phyloP scores from a whole-genome alignment of 2,329 filamentous ascomycete species.

The Aspergillus spinulosporus region DNA sequence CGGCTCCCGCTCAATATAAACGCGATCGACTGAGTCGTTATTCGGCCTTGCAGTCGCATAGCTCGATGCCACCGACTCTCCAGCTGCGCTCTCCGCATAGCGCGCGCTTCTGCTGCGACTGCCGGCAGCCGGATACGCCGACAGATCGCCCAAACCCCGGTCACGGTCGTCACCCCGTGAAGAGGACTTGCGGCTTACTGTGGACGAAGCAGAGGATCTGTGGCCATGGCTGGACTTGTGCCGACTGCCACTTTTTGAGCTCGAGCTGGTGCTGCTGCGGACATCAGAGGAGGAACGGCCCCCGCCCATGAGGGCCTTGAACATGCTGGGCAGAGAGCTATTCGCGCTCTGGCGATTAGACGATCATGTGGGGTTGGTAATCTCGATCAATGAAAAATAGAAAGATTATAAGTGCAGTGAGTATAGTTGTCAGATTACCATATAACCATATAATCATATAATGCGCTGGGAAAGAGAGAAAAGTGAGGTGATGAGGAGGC shows the following conservation, averaged over 20 bases:
- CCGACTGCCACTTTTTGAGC: conserved; percentile 34
- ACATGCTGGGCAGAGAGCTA: conserved; percentile 38
- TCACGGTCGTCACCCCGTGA: conserved; percentile 51
- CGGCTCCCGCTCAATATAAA: conserved; percentile 32
- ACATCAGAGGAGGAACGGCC: conserved; percentile 36
- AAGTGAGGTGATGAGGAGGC: not conserved
- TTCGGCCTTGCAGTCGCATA: conserved; percentile 44
- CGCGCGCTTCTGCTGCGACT: conserved; percentile 28
- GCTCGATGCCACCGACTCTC: conserved; percentile 36
- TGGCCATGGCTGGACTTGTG: conserved; percentile 32
- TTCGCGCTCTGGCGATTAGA: conserved; percentile 25
- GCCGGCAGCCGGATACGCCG: conserved; percentile 28
- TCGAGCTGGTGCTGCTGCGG: conserved; percentile 34
- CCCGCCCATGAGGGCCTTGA: conserved; percentile 42
- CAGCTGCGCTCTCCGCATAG: conserved; percentile 29
- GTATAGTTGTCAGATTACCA: not conserved
- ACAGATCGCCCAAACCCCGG: conserved; percentile 39
- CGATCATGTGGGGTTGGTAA: conserved; percentile 30
- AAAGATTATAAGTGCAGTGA: not conserved
- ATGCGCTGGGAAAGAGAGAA: not conserved
- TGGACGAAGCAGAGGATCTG: conserved; percentile 30
- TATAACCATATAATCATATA: too few relatives aligned
- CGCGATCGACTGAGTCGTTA: conserved; percentile 29
- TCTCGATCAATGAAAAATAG: conserved; percentile 1
- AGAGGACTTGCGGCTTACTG: conserved; percentile 42